These are phyloP conservation scores for Gypsophila paniculata DNA, from an alignment of 179 eudicot genomes.

Conservation along the genomic window DNA sequence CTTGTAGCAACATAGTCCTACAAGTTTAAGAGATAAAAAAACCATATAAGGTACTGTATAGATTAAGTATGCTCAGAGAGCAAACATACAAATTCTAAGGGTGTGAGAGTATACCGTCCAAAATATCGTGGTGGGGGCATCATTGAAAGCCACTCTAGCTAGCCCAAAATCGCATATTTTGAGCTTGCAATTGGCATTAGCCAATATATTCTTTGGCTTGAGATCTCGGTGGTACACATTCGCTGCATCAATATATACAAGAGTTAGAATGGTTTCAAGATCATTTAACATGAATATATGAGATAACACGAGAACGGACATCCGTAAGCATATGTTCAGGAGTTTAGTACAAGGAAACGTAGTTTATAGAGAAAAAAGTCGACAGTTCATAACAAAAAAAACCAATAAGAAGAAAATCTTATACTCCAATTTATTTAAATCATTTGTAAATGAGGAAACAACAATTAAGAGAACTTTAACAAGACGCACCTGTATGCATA, in stretches of 20 bases:
- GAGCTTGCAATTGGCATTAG: constrained; percentile 89
- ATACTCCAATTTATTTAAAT: background rate
- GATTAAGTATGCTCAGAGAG: background rate
- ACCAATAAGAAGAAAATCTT: background rate
- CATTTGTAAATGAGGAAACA: background rate
- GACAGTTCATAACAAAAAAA: background rate
- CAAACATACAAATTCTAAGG: background rate
- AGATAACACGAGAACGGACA: background rate
- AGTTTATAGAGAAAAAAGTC: background rate
- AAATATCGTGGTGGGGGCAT: constrained; percentile 68
- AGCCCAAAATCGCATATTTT: constrained; percentile 92
- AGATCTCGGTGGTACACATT: constrained; percentile 92
- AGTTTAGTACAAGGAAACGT: too few relatives aligned
- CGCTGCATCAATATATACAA: constrained; percentile 50
- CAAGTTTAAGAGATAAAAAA: constrained; percentile 11
- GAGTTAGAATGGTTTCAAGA: background rate
- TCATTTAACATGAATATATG: background rate
- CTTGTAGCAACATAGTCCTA: constrained; percentile 96
- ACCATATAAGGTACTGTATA: background rate
- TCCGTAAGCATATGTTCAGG: background rate
- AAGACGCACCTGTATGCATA: constrained; percentile 79
- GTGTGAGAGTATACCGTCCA: constrained; percentile 59
- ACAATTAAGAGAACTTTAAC: background rate
- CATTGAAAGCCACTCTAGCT: constrained; percentile 90
- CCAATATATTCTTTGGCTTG: constrained; percentile 87